Evolutionary conservation across 371 early-diverging fungal species (phyloP).

Genomic region (Thermomucor indicae-seudaticae): DNA sequence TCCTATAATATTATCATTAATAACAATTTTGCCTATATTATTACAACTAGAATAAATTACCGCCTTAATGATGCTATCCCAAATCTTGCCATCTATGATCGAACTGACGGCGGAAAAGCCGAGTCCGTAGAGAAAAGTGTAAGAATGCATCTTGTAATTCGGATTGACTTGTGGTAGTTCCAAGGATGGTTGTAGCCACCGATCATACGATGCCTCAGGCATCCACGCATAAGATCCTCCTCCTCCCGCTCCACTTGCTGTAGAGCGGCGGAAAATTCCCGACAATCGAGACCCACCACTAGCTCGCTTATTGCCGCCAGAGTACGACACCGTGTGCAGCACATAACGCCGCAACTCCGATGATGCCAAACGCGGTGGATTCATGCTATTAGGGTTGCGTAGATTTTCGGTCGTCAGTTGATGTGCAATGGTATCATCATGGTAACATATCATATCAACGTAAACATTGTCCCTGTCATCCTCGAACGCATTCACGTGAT

Average conservation of each 20-base stretch:
- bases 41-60: constrained; percentile 21
- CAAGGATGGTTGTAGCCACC: constrained; percentile 26
- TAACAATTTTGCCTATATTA: background rate
- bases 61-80: constrained; percentile 68
- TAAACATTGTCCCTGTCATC: constrained; percentile 58
- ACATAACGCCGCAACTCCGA: constrained; percentile 62
- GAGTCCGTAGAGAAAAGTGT: constrained; percentile 70
- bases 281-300: constrained; percentile 24
- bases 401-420: constrained; percentile 55
- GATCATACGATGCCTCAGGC: constrained; percentile 21
- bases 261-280: too few species aligned
- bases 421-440: constrained; percentile 56
- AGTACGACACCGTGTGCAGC: constrained; percentile 19
- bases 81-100: constrained; percentile 45
- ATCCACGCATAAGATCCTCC: constrained; percentile 8
- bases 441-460: constrained; percentile 64
- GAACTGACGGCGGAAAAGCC: constrained; percentile 39
- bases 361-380: constrained; percentile 33
- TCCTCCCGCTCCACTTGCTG: background rate
- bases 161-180: constrained; percentile 74
- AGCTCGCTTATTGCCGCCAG: background rate
- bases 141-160: constrained; percentile 38
- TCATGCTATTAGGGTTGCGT: constrained; percentile 40
- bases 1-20: constrained; percentile 17
- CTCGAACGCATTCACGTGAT: constrained; percentile 75